These are phyloP conservation scores for Candida pseudoviswanathii DNA, from an alignment of 1,139 yeast genomes.

Conservation along the genomic window DNA sequence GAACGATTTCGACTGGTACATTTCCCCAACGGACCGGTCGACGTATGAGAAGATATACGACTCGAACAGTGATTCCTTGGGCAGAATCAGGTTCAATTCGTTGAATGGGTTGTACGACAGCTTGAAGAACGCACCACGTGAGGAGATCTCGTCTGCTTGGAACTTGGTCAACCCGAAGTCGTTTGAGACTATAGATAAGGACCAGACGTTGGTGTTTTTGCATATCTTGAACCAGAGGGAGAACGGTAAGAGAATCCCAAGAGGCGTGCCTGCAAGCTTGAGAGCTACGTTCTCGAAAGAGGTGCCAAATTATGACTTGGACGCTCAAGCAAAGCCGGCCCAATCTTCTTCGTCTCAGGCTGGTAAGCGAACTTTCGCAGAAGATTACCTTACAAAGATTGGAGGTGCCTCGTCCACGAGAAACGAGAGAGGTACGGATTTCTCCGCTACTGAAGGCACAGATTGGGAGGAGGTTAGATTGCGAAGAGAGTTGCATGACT, in stretches of 20 bases:
- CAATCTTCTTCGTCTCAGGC: constrained; percentile 27
- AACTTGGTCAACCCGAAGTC: constrained; percentile 89
- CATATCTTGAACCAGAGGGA: constrained; percentile 91
- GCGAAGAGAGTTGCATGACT: constrained; percentile 73
- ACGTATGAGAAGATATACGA: constrained; percentile 80
- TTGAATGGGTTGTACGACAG: constrained; percentile 69
- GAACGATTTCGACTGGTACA: constrained; percentile 92
- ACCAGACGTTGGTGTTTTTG: constrained; percentile 84
- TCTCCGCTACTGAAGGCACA: constrained; percentile 69
- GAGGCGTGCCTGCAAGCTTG: constrained; percentile 91
- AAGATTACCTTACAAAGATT: constrained; percentile 40
- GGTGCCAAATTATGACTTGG: constrained; percentile 73
- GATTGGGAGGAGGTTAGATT: constrained; percentile 89
- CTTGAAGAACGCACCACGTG: constrained; percentile 70
- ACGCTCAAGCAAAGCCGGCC: constrained; percentile 34
- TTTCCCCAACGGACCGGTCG: constrained; percentile 80
- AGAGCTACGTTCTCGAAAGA: constrained; percentile 91
- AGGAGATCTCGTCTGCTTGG: constrained; percentile 95
- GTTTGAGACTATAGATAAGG: constrained; percentile 86
- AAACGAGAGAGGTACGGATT: constrained; percentile 69
- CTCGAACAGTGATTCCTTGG: constrained; percentile 74
- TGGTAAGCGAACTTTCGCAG: constrained; percentile 36
- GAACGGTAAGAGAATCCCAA: constrained; percentile 83
- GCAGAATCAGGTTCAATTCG: constrained; percentile 78
- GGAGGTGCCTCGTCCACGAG: constrained; percentile 51